phyloP scores from a whole-genome alignment of 2,329 filamentous ascomycete species.

The Aspergillus sp. region DNA sequence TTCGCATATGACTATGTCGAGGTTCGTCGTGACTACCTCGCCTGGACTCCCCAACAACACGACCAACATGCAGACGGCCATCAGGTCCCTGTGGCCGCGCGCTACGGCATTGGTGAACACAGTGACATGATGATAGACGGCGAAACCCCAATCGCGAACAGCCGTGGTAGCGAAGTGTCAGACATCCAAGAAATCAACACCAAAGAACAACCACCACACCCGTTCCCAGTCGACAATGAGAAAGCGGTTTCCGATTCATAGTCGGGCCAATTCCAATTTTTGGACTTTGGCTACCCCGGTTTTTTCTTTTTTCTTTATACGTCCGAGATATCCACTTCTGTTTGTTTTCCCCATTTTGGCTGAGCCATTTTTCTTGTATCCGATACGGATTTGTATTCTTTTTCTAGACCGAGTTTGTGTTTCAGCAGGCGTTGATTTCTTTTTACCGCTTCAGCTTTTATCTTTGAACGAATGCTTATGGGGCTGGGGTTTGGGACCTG shows the following conservation, averaged over 20 bases:
- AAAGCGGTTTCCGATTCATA: constrained; percentile 13
- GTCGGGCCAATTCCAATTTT: constrained; percentile 1
- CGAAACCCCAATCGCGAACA: constrained; percentile 40
- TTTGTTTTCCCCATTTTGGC: constrained; percentile 18
- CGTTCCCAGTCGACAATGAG: constrained; percentile 13
- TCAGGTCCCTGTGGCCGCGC: constrained; percentile 57
- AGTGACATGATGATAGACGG: constrained; percentile 62
- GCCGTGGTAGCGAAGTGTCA: constrained; percentile 32
- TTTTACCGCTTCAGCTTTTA: background rate
- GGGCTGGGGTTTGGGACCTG: background rate
- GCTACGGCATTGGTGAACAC: constrained; percentile 62
- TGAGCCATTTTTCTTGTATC: constrained; percentile 20
- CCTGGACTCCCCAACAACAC: constrained; percentile 49
- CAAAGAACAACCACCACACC: constrained; percentile 27
- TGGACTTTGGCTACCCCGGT: background rate
- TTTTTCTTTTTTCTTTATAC: constrained; percentile 13
- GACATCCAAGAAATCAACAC: constrained; percentile 34
- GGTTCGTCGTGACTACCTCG: constrained; percentile 52
- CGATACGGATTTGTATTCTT: constrained; percentile 14
- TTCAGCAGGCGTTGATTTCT: constrained; percentile 13
- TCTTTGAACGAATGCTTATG: background rate
- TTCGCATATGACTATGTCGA: constrained; percentile 56
- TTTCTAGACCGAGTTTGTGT: constrained; percentile 7
- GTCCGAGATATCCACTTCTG: constrained; percentile 30
- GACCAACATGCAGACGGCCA: constrained; percentile 49